Percentiles rank a stretch among this genome's conserved stretches.
These are phyloP conservation scores for Aspergillus pseudonomiae DNA, from an alignment of 2,329 filamentous ascomycete species.

Conservation along the genomic window DNA sequence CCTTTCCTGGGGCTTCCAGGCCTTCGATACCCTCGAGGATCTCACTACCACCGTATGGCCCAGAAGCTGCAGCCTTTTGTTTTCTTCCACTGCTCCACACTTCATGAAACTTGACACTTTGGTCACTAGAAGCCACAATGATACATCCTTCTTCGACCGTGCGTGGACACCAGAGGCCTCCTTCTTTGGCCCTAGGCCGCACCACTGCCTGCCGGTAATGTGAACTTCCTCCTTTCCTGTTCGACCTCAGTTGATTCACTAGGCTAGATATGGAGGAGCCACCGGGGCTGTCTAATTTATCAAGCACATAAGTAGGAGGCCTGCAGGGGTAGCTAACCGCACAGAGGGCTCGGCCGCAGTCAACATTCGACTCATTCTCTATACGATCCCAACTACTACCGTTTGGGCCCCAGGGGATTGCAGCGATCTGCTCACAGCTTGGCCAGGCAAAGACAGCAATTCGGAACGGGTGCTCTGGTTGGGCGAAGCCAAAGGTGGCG, in stretches of 20 bases:
- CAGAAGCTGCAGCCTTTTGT: constrained; percentile 55
- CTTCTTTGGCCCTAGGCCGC: constrained; percentile 49
- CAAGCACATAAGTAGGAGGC: constrained; percentile 42
- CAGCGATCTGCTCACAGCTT: constrained; percentile 80
- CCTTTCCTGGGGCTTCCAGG: constrained; percentile 60
- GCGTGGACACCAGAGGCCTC: constrained; percentile 58
- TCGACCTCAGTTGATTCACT: constrained; percentile 10
- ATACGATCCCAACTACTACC: constrained; percentile 33
- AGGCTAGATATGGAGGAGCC: constrained; percentile 17
- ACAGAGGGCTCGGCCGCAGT: constrained; percentile 67
- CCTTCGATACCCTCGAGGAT: constrained; percentile 83
- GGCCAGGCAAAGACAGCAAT: constrained; percentile 97
- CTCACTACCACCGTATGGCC: constrained; percentile 77
- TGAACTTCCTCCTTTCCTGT: constrained; percentile 6
- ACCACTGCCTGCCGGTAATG: constrained; percentile 23
- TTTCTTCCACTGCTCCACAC: constrained; percentile 75
- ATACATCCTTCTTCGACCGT: constrained; percentile 77
- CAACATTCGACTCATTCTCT: constrained; percentile 28
- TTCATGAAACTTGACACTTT: constrained; percentile 93
- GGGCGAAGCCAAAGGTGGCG: constrained; percentile 90
- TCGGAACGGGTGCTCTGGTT: constrained; percentile 84
- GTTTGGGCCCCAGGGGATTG: constrained; percentile 77
- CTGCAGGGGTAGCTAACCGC: constrained; percentile 82
- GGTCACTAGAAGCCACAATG: constrained; percentile 88
- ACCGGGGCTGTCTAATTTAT: constrained; percentile 15